Conservation (phyloP, 2,329 filamentous ascomycete species). For the Domatiomyces catenatus region DNA sequence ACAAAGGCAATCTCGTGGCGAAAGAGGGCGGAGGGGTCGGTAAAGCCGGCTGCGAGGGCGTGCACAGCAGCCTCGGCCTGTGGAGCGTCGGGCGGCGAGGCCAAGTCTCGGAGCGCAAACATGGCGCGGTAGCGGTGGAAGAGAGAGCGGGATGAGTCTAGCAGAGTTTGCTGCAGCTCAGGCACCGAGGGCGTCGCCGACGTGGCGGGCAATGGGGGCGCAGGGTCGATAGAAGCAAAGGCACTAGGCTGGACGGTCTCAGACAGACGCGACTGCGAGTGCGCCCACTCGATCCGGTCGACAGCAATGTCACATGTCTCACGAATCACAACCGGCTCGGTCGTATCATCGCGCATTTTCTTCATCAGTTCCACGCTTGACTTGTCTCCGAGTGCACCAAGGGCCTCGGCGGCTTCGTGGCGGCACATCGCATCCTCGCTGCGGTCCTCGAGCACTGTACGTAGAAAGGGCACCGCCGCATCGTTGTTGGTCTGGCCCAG, state of each 20-base stretch:
- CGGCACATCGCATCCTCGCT: slow-evolving; percentile 89
- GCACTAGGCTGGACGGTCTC: slow-evolving; percentile 78
- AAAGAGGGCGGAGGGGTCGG: slow-evolving; percentile 79
- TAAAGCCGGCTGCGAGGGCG: slow-evolving; percentile 70
- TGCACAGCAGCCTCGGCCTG: slow-evolving; percentile 78
- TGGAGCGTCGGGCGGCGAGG: slow-evolving; percentile 78
- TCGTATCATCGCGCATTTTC: slow-evolving; percentile 55
- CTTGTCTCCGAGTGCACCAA: slow-evolving; percentile 68
- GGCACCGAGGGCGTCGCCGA: slow-evolving; percentile 48
- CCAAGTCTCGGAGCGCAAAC: slow-evolving; percentile 91
- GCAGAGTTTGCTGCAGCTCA: slow-evolving; percentile 58
- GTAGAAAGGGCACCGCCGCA: slow-evolving; percentile 57
- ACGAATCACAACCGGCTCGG: slow-evolving; percentile 65
- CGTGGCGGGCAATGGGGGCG: slow-evolving; percentile 68
- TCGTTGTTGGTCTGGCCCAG: slow-evolving; percentile 75
- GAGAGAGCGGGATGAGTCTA: slow-evolving; percentile 63
- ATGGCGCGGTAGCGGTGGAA: slow-evolving; percentile 94
- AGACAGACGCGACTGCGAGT: slow-evolving; percentile 51
- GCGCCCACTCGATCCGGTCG: slow-evolving; percentile 86
- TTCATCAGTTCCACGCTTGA: slow-evolving; percentile 60
- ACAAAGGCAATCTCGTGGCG: slow-evolving; percentile 97
- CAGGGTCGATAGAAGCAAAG: slow-evolving; percentile 90
- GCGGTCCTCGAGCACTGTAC: slow-evolving; percentile 57
- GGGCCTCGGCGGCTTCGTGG: slow-evolving; percentile 89
- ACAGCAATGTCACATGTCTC: slow-evolving; percentile 97